These are phyloP conservation scores for Andalucia godoyi DNA, from an alignment of 78 protist genomes.

Conservation along the genomic window DNA sequence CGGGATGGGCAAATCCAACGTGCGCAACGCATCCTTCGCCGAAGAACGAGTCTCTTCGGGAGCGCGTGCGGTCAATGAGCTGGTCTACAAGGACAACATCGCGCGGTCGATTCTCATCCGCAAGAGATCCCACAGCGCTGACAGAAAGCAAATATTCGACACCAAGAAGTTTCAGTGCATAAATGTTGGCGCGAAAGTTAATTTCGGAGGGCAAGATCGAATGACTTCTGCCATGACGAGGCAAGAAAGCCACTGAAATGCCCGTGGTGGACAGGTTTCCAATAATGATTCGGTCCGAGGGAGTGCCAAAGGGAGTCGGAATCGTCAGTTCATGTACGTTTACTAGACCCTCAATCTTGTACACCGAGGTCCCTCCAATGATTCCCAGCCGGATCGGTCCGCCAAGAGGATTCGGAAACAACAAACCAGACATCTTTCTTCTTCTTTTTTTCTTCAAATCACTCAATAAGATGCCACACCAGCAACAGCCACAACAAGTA, in stretches of 20 bases:
- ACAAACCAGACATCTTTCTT: too few species aligned
- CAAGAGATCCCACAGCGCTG: slow-evolving; percentile 39
- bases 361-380: slow-evolving; percentile 18
- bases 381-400: too few species aligned
- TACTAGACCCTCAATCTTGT: background rate
- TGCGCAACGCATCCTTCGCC: slow-evolving; percentile 30
- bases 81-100: slow-evolving; percentile 31
- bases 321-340: background rate
- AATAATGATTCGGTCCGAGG: slow-evolving; percentile 10
- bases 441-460: too few species aligned
- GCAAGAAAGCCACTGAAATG: slow-evolving; percentile 15
- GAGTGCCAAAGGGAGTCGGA: slow-evolving; percentile 18
- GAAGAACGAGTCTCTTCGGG: slow-evolving; percentile 21
- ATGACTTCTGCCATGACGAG: slow-evolving; percentile 45
- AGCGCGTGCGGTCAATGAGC: slow-evolving; percentile 48
- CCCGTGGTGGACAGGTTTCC: slow-evolving; percentile 27
- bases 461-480: too few species aligned
- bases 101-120: slow-evolving; percentile 22
- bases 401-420: too few species aligned
- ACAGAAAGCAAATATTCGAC: background rate
- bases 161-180: slow-evolving; percentile 37
- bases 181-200: slow-evolving; percentile 45
- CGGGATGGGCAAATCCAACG: slow-evolving; percentile 36
- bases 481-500: too few species aligned
- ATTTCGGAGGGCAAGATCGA: slow-evolving; percentile 25